These are phyloP conservation scores for Xanthoconium purpureum DNA, from an alignment of 768 basidiomycete genomes.

Conservation along the genomic window DNA sequence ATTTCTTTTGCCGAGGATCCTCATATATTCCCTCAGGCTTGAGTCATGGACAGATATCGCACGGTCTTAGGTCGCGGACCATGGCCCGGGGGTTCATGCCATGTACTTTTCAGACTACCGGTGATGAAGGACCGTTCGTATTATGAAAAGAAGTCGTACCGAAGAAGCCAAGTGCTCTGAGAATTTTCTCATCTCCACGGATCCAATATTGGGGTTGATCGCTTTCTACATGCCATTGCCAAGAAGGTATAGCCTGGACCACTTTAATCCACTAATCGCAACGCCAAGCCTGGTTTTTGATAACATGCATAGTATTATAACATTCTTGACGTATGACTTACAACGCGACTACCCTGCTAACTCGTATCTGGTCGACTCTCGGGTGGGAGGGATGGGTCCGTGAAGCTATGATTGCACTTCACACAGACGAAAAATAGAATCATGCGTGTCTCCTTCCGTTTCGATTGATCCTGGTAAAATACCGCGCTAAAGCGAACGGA, in stretches of 20 bases:
- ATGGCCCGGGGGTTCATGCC: neutral
- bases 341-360: slow-evolving; percentile 12
- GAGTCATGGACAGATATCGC: neutral
- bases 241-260: too few relatives aligned
- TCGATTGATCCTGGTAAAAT: slow-evolving; percentile 95
- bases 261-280: neutral
- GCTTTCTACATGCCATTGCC: neutral
- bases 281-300: neutral
- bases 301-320: slow-evolving; percentile 2
- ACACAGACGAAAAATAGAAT: slow-evolving; percentile 88
- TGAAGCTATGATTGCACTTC: slow-evolving; percentile 74
- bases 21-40: neutral
- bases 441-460: slow-evolving; percentile 94
- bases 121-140: neutral
- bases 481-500: slow-evolving; percentile 62
- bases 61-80: too few relatives aligned
- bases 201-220: neutral
- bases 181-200: neutral
- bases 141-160: neutral
- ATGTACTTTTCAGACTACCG: neutral
- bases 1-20: neutral
- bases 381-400: slow-evolving; percentile 59
- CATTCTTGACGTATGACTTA: neutral
- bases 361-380: slow-evolving; percentile 38
- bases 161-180: neutral